Evolutionary conservation across 371 early-diverging fungal genomes (phyloP), one percentile per base, ranked within the genome.

Genomic region (Haplosporangium sp.): DNA sequence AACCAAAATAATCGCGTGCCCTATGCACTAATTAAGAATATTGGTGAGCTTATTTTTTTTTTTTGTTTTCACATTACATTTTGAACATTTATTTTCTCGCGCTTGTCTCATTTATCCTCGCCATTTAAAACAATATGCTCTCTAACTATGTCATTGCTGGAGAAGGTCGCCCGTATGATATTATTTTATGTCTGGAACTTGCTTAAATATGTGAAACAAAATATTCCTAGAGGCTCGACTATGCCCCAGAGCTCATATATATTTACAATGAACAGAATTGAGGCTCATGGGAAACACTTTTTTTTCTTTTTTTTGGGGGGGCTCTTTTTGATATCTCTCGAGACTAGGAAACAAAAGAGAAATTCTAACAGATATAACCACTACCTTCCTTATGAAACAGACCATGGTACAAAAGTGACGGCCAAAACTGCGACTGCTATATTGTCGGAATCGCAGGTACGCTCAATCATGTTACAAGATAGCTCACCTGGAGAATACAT

Each of bases 381-480:
- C 9, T 64, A 1, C 42, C 56, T 17, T 52, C 52, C n/a, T 67
- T 39, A 45, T 48, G 20, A 35, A 15, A 58, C 66, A 81, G 73
- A 56, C 74, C 69, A 82, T 82, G 74, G 71, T 78, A 81, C 62
- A 83, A 74, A 59, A 65, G 61, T 55, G 90, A 92, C 76, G 94
- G 94, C 47, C 88, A 88, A 55, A 89, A 89, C 78, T 86, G 88
- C 35, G 85, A 89, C 19, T 88, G 89, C 45, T 94, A 93, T 74
- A 84, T 94, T 57, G 90, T 94, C 67, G 93, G 93, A 56, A 88
- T 94, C 65, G 93, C 93, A 72, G 92, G 92, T 90, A 85, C 20
- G 17, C 48, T 13, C n/a, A 48, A 17, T 1, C n/a, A 17, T 17
- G 4, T 13, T 13, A 48, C 13, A 17, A 48, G 48, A 48, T 48